phyloP scores from a whole-genome alignment of 2,329 filamentous ascomycete genomes.

The Colletotrichum simmondsii region DNA sequence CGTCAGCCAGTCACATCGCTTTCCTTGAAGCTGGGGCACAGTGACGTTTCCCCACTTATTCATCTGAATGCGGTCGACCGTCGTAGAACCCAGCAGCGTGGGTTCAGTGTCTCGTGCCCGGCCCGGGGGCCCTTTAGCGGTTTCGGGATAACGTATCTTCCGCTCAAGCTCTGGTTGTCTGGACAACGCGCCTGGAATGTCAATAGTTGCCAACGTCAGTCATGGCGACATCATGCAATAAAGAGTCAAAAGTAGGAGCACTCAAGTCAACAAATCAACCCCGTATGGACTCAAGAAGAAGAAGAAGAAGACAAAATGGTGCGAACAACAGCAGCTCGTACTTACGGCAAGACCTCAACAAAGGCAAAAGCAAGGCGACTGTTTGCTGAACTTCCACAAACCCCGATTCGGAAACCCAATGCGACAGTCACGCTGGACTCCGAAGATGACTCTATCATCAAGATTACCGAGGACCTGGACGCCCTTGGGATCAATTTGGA shows the following conservation, averaged over 20 bases:
- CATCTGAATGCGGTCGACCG: slow-evolving; percentile 21
- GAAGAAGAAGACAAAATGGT: slow-evolving; percentile 52
- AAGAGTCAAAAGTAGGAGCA: background rate
- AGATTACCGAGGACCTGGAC: slow-evolving; percentile 48
- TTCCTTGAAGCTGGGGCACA: slow-evolving; percentile 30
- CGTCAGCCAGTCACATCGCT: slow-evolving; percentile 30
- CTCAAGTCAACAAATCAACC: background rate
- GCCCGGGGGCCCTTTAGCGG: slow-evolving; percentile 2
- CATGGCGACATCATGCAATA: background rate
- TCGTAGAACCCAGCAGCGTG: background rate
- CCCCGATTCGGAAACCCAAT: slow-evolving; percentile 52
- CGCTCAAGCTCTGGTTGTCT: slow-evolving; percentile 5
- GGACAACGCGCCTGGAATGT: slow-evolving; percentile 18
- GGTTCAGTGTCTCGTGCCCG: slow-evolving; percentile 1
- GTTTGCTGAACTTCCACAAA: slow-evolving; percentile 63
- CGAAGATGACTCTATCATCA: slow-evolving; percentile 39
- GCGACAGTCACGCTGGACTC: slow-evolving; percentile 5
- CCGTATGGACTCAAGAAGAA: background rate
- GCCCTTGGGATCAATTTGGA: slow-evolving; percentile 42
- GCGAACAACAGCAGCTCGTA: slow-evolving; percentile 53
- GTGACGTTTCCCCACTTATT: slow-evolving; percentile 24
- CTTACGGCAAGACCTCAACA: slow-evolving; percentile 62
- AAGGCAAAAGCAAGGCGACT: slow-evolving; percentile 59
- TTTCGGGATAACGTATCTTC: slow-evolving; percentile 9
- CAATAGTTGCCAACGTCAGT: slow-evolving; percentile 27